Conservation (phyloP, 1,139 yeast genomes). For the Tardiomyces blankii region DNA sequence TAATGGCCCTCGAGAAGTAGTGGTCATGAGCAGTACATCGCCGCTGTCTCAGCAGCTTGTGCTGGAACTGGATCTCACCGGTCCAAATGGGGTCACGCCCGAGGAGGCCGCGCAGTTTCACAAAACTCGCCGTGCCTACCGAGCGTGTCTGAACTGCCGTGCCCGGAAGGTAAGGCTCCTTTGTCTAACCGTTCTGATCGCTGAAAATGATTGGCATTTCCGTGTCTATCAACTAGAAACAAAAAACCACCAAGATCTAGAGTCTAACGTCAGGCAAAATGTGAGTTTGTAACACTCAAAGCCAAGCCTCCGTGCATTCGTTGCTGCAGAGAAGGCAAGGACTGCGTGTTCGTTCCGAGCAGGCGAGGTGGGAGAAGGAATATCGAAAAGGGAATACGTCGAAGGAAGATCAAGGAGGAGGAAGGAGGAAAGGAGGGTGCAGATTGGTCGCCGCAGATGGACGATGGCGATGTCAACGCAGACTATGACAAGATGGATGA, state of each 20-base stretch:
- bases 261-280: constrained; percentile 4
- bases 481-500: background rate
- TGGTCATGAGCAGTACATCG: background rate
- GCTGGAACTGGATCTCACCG: background rate
- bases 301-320: constrained; percentile 7
- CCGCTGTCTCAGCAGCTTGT: background rate
- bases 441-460: background rate
- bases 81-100: background rate
- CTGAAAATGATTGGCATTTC: too few species aligned
- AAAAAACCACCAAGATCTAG: too few species aligned
- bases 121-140: constrained; percentile 6
- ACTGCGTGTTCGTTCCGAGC: constrained; percentile 8
- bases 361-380: constrained; percentile 9
- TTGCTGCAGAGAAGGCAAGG: constrained; percentile 8
- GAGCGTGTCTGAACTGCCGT: constrained; percentile 9
- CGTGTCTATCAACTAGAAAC: too few species aligned
- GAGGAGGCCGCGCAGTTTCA: background rate
- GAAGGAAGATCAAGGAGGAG: background rate
- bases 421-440: constrained; percentile 1
- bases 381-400: constrained; percentile 6
- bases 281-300: constrained; percentile 1
- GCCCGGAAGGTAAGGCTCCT: constrained; percentile 3
- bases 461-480: background rate
- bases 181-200: too few species aligned
- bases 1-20: background rate